Evolutionary conservation across 805 yeast genomes (phyloP), one percentile per base, ranked within the genome.

Genomic region (Lachancea cidri): DNA sequence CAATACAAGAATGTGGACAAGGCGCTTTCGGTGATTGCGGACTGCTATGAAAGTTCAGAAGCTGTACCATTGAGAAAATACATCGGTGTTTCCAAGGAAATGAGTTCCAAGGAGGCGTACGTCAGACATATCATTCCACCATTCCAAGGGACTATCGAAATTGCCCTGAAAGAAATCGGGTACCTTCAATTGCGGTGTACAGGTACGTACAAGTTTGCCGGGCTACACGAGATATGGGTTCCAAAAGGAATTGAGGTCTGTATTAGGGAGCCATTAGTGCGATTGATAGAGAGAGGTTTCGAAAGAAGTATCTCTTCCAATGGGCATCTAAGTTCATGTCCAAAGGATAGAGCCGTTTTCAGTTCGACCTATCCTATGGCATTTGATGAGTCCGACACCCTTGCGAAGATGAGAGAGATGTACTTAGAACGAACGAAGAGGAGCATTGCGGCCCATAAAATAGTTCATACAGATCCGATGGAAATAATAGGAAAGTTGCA

Each of bases 81-180:
- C 52, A 55, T 61, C 42, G 64, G 58, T 8, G 41, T 59, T 4
- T 33, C 41, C 13, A 17, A 45, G 8, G 33, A 15, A 4, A 18
- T 47, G 9, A 43, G 53, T 22, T 32, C 47, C 17, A 48, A 44
- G 29, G 49, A 56, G 1, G 54, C 64, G 2, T 53, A 70, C 47
- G 61, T 55, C 1, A 62, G 77, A 43, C 80, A 71, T 46, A 66
- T 74, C 2, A 67, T 84, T 3, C 91, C 93, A 0, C 85, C 86
- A n/a, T 83, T 83, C 50, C 66, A 62, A 44, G 91, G 91, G 0
- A 56, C 74, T 4, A 63, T 84, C 7, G 94, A 84, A 51, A 52
- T 84, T 19, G 82, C 84, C 2, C 49, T 84, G 7, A 76, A 75
- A 39, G 79, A 78, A 45, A 55, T 79, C n/a, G 93, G 93, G 0